Base-by-base conservation (phyloP, 345 rosid species). In the Syzygium oleosum region DNA sequence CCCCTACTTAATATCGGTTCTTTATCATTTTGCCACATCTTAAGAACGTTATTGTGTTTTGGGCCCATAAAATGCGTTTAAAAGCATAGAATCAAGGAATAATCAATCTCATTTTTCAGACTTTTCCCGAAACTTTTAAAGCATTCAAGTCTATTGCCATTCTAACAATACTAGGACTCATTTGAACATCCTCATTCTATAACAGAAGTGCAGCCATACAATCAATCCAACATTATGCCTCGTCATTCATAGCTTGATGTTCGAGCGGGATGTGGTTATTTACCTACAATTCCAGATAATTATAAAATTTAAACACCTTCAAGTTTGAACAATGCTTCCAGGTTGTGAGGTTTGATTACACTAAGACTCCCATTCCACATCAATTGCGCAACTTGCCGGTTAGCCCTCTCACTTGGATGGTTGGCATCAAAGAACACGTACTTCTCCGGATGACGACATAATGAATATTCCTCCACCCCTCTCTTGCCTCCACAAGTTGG, bases 351-450 rank as follows among this genome's bases (percentile, higher is more conserved):
- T 25, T 85, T 73, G 4, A 86, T 89, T 34, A 63, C 29, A 25
- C 59, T 58, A 4, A 85, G 1, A 12, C 53, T 43, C 65, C 93
- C 95, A 52, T 23, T 85, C 95, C 94, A 94, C 55, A 90, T 86
- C 27, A 92, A 59, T 52, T 92, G 77, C 1, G 93, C 90, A 38
- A 90, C 55, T 63, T 92, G 94, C 27, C 38, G 43, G 85, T 92
- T 84, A 15, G 86, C 92, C 53, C 61, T 89, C 31, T 93, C 91
- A 3, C 91, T 87, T 31, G 89, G 87, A 88, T 93, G 94, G 73
- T 4, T 54, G 3, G 38, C 52, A 73, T 92, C 93, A 58, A 91
- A 93, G 84, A 90, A 94, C 38, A 94, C 17, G 46, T 90, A 91
- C 5, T 90, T 92, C 10, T 19, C 78, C 5, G 87, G 84, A n/a